These are phyloP conservation scores for Trichoderma guizhouense DNA, from an alignment of 2,329 filamentous ascomycete genomes.

Conservation along the genomic window DNA sequence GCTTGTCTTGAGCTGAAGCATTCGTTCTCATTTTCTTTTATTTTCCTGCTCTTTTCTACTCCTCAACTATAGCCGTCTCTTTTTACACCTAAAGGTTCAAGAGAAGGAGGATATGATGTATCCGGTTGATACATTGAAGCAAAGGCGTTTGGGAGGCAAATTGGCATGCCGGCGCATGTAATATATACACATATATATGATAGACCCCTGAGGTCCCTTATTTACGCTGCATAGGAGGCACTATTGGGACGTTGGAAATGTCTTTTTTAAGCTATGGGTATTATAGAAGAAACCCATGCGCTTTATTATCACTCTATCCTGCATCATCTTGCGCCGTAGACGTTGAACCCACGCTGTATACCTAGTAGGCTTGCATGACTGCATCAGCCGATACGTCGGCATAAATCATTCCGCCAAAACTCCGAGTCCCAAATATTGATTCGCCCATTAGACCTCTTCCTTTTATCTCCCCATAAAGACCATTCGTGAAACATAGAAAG, in stretches of 20 bases:
- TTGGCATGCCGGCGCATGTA: background rate
- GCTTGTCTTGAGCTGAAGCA: conserved; percentile 40
- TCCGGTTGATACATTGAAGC: conserved; percentile 3
- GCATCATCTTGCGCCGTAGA: background rate
- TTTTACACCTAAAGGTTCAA: background rate
- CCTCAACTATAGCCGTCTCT: background rate
- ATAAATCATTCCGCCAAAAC: background rate
- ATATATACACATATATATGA: conserved; percentile 3
- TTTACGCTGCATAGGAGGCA: background rate
- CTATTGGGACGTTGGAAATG: conserved; percentile 1
- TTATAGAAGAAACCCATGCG: conserved; percentile 1
- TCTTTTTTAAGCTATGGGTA: background rate
- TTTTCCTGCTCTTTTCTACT: background rate
- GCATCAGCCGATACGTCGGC: background rate
- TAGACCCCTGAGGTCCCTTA: background rate
- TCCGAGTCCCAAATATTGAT: background rate
- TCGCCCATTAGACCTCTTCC: conserved; percentile 7
- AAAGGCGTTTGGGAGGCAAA: conserved; percentile 16
- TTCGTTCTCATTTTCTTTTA: background rate
- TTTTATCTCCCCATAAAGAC: background rate
- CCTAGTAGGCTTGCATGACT: background rate
- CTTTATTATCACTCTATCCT: background rate
- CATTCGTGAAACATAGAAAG: background rate
- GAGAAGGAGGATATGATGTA: conserved; percentile 4
- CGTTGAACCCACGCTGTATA: background rate